Evolutionary conservation across 495 filamentous ascomycete genomes (phyloP).

Genomic region (Penicillium daleae): DNA sequence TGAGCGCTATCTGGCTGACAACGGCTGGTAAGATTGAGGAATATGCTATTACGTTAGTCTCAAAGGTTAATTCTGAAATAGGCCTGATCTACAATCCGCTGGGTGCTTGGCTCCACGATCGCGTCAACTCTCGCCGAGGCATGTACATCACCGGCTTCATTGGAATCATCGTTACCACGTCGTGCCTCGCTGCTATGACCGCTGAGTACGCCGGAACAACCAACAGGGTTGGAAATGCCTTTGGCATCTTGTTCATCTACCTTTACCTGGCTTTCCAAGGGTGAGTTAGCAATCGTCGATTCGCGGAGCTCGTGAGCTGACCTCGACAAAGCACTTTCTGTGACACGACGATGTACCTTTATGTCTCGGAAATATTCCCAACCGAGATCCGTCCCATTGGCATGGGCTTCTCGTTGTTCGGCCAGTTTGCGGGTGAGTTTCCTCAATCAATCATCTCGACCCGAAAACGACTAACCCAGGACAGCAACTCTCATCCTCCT

Average conservation of each 20-base stretch:
- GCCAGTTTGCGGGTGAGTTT: slow-evolving; percentile 42
- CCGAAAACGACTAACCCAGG: slow-evolving; percentile 4
- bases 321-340: slow-evolving; percentile 39
- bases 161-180: slow-evolving; percentile 42
- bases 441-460: background rate
- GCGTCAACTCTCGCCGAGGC: slow-evolving; percentile 47
- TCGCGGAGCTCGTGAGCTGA: background rate
- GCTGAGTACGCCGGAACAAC: slow-evolving; percentile 46
- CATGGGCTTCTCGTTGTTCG: slow-evolving; percentile 49
- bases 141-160: slow-evolving; percentile 51
- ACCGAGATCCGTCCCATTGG: slow-evolving; percentile 53
- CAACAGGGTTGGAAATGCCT: slow-evolving; percentile 50
- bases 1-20: slow-evolving; percentile 53
- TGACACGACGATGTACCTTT: slow-evolving; percentile 57
- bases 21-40: slow-evolving; percentile 36
- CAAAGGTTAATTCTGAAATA: slow-evolving; percentile 11
- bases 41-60: background rate
- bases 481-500: slow-evolving; percentile 42
- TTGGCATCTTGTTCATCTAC: slow-evolving; percentile 53
- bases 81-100: slow-evolving; percentile 51
- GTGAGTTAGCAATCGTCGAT: slow-evolving; percentile 18
- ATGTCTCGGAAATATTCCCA: slow-evolving; percentile 56
- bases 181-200: slow-evolving; percentile 46
- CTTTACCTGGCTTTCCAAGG: slow-evolving; percentile 51
- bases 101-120: slow-evolving; percentile 51